Conservation (phyloP, 2,329 filamentous ascomycete species). For the Fusarium sp. region DNA sequence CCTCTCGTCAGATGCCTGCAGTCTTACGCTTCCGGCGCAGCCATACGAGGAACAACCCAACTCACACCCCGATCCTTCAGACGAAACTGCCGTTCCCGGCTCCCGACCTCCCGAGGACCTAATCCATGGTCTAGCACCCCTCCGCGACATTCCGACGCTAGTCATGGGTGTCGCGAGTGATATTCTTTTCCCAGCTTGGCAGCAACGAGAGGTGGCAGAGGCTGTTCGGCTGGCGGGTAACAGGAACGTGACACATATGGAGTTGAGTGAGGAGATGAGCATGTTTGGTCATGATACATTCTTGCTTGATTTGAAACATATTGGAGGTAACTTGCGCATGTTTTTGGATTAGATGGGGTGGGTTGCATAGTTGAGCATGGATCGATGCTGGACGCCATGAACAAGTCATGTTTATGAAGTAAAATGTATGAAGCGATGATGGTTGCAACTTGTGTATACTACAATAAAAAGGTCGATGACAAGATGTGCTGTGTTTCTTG, state of each 20-base stretch:
- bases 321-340: conserved; percentile 83
- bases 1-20: conserved; percentile 66
- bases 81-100: conserved; percentile 43
- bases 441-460: neutral
- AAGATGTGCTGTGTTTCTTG: neutral
- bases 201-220: conserved; percentile 93
- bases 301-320: conserved; percentile 89
- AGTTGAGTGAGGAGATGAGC: conserved; percentile 93
- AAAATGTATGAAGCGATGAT: neutral
- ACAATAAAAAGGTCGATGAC: neutral
- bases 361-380: neutral
- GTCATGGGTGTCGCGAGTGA: conserved; percentile 96
- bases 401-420: neutral
- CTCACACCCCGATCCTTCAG: conserved; percentile 52
- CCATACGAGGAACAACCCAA: conserved; percentile 88
- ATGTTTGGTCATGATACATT: conserved; percentile 98
- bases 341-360: conserved; percentile 73
- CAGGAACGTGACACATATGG: conserved; percentile 83
- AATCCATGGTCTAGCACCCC: conserved; percentile 76
- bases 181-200: conserved; percentile 97
- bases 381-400: neutral
- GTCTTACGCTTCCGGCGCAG: conserved; percentile 81
- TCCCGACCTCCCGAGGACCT: conserved; percentile 81
- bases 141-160: conserved; percentile 83
- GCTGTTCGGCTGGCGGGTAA: conserved; percentile 84